Base-by-base conservation (phyloP, 1,284 basidiomycete species). In the Moniliella sp. region DNA sequence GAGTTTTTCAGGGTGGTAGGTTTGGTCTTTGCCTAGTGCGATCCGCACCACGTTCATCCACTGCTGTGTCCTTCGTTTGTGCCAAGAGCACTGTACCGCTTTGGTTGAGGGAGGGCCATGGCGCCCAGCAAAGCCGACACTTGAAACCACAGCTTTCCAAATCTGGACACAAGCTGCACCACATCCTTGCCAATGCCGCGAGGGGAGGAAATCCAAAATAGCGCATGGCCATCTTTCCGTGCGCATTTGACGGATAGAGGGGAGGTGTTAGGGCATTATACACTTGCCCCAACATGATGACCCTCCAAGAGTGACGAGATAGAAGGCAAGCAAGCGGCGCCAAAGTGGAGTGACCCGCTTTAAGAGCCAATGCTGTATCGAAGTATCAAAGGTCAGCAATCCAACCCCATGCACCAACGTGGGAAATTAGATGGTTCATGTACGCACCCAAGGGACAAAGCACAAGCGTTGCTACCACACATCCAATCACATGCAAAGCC, bases 201-300 rank as follows among this genome's bases (percentile, higher is more conserved):
- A 42, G 28, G n/a, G n/a, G n/a, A n/a, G 9, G 53, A 57, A 30
- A 57, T 43, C 33, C 46, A 41, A 5, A 46, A 32, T 13, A 53
- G 36, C 12, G 42, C 36, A 32, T 45, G 45, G 4, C 49, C 33
- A 57, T 39, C 7, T 36, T 38, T 4, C 43, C 45, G 33, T 53
- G 43, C 12, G 42, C 33, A 25, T 50, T 57, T 5, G 42, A 36
- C 7, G 52, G 45, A 31, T 56, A 57, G 15, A 57, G 45, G 11
- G 35, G 30, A 4, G 53, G 52, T 1, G 45, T 39, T 4, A 53
- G 33, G 1, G 49, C 46, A 37, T 51, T 52, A 45, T 57, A 57
- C 15, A 53, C 29, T 13, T 40, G 32, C 10, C 45, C 46, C 4
- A 53, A 15, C 16, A 55, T 25, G 23, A 55, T 33, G 30, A 46